Evolutionary conservation across 495 filamentous ascomycete species (phyloP), one percentile per base, ranked within the genome.

Genomic region (Rhizodiscina lignyota): DNA sequence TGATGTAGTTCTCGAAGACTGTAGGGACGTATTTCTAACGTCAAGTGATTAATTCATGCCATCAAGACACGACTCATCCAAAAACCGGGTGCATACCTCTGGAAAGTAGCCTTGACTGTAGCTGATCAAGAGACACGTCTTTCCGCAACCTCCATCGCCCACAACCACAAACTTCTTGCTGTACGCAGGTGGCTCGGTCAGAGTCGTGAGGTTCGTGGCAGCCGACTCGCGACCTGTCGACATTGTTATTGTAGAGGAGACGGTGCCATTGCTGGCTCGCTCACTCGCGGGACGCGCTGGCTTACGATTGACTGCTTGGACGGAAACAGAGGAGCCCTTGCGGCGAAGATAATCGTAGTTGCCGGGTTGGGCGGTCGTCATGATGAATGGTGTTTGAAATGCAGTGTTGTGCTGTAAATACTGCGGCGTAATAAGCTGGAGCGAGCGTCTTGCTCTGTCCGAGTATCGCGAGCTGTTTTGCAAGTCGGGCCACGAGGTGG

Each of bases 1-100:
- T 93, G 60, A 96, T 96, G 67, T 97, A 97, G 62, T 97, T 97
- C 52, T 97, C 89, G 53, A 97, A 97, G 40, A 97, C 89, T 0
- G 89, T 97, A 2, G 89, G 89, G 33, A 97, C 87, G 52, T 97
- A 97, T 94, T 94, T 97, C 89, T 97, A 42, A 17, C n/a, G 21
- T 15, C 18, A 32, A 8, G 6, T 10, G 10, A 10, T 18, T 13
- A 8, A n/a, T n/a, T n/a, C n/a, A n/a, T n/a, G n/a, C n/a, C n/a
- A n/a, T n/a, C n/a, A n/a, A n/a, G n/a, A n/a, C n/a, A n/a, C n/a
- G n/a, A n/a, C n/a, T n/a, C n/a, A n/a, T n/a, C n/a, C n/a, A n/a
- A n/a, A n/a, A n/a, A n/a, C n/a, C n/a, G n/a, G n/a, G 15, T 4
- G 8, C 64, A 24, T 64, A 94, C 89, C 79, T 97, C 91, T 56